A percentile compares a stretch with the other conserved stretches of the same genome.
Evolutionary conservation across 2,329 filamentous ascomycete genomes (phyloP).

Genomic region (Neophaeococcomyces mojaviensis): DNA sequence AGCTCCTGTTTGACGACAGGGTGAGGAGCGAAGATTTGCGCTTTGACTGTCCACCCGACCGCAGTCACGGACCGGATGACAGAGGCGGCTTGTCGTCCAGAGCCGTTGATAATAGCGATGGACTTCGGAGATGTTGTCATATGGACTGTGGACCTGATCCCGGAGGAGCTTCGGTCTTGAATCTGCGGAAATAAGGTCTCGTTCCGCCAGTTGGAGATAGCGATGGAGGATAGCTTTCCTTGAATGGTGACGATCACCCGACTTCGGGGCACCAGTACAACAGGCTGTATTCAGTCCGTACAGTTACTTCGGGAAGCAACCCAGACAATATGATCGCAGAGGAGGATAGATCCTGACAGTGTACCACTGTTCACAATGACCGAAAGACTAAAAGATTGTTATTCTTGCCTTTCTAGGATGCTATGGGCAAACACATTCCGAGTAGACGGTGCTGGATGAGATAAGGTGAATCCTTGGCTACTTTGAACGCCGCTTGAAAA

Average conservation of each 20-base stretch:
- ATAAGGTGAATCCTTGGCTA: neutral
- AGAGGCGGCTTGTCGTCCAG: slow-evolving; percentile 89
- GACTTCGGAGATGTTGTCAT: slow-evolving; percentile 50
- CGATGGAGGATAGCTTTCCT: too few species aligned
- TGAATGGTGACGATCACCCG: too few species aligned
- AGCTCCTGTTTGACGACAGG: slow-evolving; percentile 86
- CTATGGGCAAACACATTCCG: too few species aligned
- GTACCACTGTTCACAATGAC: too few species aligned
- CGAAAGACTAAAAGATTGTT: too few species aligned
- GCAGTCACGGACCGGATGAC: slow-evolving; percentile 90
- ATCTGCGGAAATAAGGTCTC: neutral
- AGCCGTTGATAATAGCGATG: slow-evolving; percentile 90
- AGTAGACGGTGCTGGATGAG: too few species aligned
- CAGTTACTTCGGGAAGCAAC: too few species aligned
- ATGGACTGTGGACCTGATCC: slow-evolving; percentile 4
- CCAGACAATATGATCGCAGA: too few species aligned
- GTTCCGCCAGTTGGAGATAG: slow-evolving; percentile 2
- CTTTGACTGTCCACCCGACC: slow-evolving; percentile 86
- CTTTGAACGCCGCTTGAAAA: neutral
- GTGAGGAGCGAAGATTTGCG: slow-evolving; percentile 79
- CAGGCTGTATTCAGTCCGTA: too few species aligned
- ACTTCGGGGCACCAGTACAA: too few species aligned
- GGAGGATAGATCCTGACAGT: too few species aligned
- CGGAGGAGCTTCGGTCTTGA: neutral
- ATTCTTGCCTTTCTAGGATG: too few species aligned